A percentile compares a stretch with the other conserved stretches of the same genome.
phyloP scores from a whole-genome alignment of 768 basidiomycete species.

The Myochromella boudieri region DNA sequence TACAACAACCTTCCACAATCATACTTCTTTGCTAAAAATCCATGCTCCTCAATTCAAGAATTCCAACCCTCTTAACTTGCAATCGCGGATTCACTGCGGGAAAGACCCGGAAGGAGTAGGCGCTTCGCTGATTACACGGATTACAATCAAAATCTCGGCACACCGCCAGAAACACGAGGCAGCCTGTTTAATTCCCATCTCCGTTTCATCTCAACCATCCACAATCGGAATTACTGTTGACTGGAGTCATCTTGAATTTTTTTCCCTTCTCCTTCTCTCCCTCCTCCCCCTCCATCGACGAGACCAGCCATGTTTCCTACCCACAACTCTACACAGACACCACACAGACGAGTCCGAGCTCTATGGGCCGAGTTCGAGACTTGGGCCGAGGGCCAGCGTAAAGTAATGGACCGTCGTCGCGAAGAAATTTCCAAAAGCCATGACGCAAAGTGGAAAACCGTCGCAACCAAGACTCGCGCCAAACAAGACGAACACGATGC shows the following conservation, averaged over 20 bases:
- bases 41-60: constrained; percentile 14
- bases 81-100: constrained; percentile 29
- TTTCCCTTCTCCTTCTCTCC: constrained; percentile 3
- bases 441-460: constrained; percentile 27
- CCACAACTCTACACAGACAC: constrained; percentile 14
- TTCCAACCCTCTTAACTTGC: constrained; percentile 11
- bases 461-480: constrained; percentile 15
- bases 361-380: constrained; percentile 37
- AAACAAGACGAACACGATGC: constrained; percentile 35
- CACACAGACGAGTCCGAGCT: constrained; percentile 25
- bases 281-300: constrained; percentile 17
- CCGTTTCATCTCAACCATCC: constrained; percentile 28
- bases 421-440: constrained; percentile 25
- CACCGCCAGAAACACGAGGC: constrained; percentile 40
- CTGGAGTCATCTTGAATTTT: constrained; percentile 30
- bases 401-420: constrained; percentile 22
- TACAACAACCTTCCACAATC: constrained; percentile 17
- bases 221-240: constrained; percentile 28
- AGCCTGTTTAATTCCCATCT: constrained; percentile 35
- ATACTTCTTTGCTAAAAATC: constrained; percentile 10
- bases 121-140: constrained; percentile 24
- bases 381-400: constrained; percentile 28
- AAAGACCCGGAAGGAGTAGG: constrained; percentile 28
- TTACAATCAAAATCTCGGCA: constrained; percentile 32
- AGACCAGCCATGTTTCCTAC: constrained; percentile 18